Base-by-base conservation (phyloP, 2,329 filamentous ascomycete genomes). In the Epichloe festucae region DNA sequence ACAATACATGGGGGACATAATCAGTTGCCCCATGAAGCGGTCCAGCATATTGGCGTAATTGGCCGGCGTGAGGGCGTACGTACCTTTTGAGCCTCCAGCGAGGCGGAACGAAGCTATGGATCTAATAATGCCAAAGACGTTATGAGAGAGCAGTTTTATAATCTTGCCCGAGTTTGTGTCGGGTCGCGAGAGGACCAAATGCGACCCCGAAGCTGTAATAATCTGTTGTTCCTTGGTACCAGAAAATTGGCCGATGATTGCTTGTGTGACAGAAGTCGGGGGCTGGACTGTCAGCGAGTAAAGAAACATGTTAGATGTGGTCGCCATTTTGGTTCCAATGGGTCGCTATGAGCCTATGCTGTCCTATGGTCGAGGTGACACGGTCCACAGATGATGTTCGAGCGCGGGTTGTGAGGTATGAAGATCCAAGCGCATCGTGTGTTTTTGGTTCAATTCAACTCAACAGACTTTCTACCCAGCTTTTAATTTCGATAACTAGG, bases 181-280 rank as follows among this genome's bases (percentile, higher is more conserved):
- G 19, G 93, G 88, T 54, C 90, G 85, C 63, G 95, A 79, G 51
- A 98, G 81, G 39, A 85, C 86, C 55, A 98, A 79, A 58, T 87
- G 86, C 54, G 91, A 95, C 55, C 93, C 93, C 50, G 89, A 91
- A 46, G 87, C 91, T 31, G 90, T 90, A 67, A 96, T 81, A 65
- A 98, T 95, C 71, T 96, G 90, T 75, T 98, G 93, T 71, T 96
- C 90, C 73, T 91, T 94, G 57, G 89, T 95, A 59, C 91, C 89
- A 54, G 89, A 84, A 70, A 96, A 97, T 72, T 96, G 91, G 61
- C 93, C 94, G 53, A 95, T 78, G 58, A 96, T 85, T 57, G 93
- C 90, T 70, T 95, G 86, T 48, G 85, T 89, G 63, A 95, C 82
- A 54, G 89, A 86, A 59, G 89, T 90, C 38, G 93, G 88, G 60